Base-by-base conservation (phyloP, 2,329 filamentous ascomycete species). In the Pseudonectria buxi region DNA sequence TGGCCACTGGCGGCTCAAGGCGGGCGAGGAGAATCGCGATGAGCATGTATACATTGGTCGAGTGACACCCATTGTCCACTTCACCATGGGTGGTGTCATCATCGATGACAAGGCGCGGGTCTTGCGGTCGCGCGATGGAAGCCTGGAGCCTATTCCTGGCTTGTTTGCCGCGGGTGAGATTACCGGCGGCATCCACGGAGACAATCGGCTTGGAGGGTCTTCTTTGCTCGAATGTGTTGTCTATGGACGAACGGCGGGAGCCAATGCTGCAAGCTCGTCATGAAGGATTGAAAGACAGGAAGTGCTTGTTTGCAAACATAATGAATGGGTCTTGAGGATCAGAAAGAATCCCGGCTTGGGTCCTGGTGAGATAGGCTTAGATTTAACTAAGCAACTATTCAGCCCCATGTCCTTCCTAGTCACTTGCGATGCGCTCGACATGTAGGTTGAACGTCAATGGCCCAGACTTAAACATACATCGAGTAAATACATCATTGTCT, bases 121-220 rank as follows among this genome's bases (percentile, higher is more conserved):
- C 0, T 47, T 82, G 10, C 55, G 51, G 7, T 49, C 57, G 3
- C 55, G 46, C 0, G 51, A 48, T 3, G 57, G 61, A 6, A 50
- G 58, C 3, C 53, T 64, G 10, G 52, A 52, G 24, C 65, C 66
- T 0, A 72, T 82, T 24, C 50, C 62, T 3, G 77, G 78, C 0
- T 46, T 82, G 1, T 81, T 75, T 71, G 76, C 70, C 0, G 77
- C 78, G 0, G 78, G 78, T 0, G 78, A 82, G 59, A 69, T 81
- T 13, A 78, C 76, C 0, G 78, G 78, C 0, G 78, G 78, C 0
- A 61, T 83, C 7, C 78, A 82, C 48, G 77, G 78, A 0, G 74
- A 73, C 31, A 81, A 81, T 47, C 61, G 78, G 11, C 51, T 82
- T 0, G 77, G 76, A 12, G 77, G 78, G 0, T 78, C 72, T 5